Conservation (phyloP, 2,329 filamentous ascomycete species). For the Pyrenochaeta sp. region DNA sequence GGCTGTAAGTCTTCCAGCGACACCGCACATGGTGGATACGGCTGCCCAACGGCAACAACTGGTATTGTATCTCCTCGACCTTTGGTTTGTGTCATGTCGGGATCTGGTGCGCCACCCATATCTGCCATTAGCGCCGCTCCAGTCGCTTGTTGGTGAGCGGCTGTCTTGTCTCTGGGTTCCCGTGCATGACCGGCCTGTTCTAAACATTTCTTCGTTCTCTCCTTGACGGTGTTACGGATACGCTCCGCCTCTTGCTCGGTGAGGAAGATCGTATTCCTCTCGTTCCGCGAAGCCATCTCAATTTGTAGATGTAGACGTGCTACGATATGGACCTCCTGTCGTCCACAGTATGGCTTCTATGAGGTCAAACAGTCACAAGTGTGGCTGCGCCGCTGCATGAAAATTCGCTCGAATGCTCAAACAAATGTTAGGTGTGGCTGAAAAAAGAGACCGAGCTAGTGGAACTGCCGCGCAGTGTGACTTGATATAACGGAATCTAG, state of each 20-base stretch:
- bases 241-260: slow-evolving; percentile 39
- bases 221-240: slow-evolving; percentile 34
- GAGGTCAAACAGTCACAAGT: background rate
- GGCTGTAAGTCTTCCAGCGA: slow-evolving; percentile 25
- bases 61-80: slow-evolving; percentile 28
- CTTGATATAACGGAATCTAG: background rate
- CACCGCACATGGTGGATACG: slow-evolving; percentile 33
- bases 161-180: slow-evolving; percentile 29
- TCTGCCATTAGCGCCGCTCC: slow-evolving; percentile 42
- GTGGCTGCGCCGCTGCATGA: background rate
- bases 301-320: background rate
- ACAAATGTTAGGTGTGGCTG: background rate
- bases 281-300: slow-evolving; percentile 20
- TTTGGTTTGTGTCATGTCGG: slow-evolving; percentile 26
- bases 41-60: slow-evolving; percentile 30
- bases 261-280: slow-evolving; percentile 35
- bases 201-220: slow-evolving; percentile 24
- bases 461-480: background rate
- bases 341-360: background rate
- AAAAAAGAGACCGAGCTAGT: background rate
- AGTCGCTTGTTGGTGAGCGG: slow-evolving; percentile 36
- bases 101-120: slow-evolving; percentile 38
- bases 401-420: background rate
- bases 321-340: background rate
- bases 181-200: slow-evolving; percentile 25